A percentile compares a stretch with the other conserved stretches of the same genome.
phyloP scores from a whole-genome alignment of 2,329 filamentous ascomycete genomes.

The Septoria linicola region DNA sequence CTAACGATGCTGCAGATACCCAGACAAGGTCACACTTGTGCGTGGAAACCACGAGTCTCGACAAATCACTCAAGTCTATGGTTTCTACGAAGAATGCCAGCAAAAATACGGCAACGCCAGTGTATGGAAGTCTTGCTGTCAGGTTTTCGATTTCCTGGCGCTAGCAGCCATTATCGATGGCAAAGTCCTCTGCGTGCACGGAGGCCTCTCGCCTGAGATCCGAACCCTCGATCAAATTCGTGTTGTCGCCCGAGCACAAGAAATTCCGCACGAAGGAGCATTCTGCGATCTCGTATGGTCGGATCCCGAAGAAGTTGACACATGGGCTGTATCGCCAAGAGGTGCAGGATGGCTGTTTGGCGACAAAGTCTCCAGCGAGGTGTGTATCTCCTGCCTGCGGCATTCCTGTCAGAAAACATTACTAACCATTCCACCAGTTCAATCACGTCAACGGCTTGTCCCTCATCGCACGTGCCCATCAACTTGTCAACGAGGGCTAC shows the following conservation, averaged over 20 bases:
- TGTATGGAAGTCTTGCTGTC: conserved; percentile 76
- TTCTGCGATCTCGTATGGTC: conserved; percentile 77
- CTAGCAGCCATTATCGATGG: conserved; percentile 72
- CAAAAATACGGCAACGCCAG: conserved; percentile 76
- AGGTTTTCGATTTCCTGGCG: conserved; percentile 75
- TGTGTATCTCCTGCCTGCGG: conserved; percentile 29
- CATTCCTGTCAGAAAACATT: not conserved
- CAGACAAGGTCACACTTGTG: conserved; percentile 69
- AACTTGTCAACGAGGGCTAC: conserved; percentile 75
- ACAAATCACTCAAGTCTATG: conserved; percentile 76
- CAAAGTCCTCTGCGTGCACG: conserved; percentile 71
- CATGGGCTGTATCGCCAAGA: conserved; percentile 65
- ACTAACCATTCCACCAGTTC: conserved; percentile 49
- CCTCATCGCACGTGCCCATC: conserved; percentile 70
- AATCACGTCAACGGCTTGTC: conserved; percentile 73
- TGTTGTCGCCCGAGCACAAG: conserved; percentile 70
- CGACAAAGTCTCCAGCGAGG: conserved; percentile 69
- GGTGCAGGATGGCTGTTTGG: conserved; percentile 68
- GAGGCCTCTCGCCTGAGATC: conserved; percentile 70
- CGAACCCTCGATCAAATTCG: conserved; percentile 73
- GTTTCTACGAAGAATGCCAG: conserved; percentile 75
- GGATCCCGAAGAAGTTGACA: conserved; percentile 68
- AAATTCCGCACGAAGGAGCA: conserved; percentile 74
- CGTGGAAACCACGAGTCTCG: conserved; percentile 76
- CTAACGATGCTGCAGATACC: conserved; percentile 53